A percentile compares a stretch with the other conserved stretches of the same genome.
Conservation (phyloP, 192 early-diverging fungal genomes). For the Gryganskiella cystojenkinii region DNA sequence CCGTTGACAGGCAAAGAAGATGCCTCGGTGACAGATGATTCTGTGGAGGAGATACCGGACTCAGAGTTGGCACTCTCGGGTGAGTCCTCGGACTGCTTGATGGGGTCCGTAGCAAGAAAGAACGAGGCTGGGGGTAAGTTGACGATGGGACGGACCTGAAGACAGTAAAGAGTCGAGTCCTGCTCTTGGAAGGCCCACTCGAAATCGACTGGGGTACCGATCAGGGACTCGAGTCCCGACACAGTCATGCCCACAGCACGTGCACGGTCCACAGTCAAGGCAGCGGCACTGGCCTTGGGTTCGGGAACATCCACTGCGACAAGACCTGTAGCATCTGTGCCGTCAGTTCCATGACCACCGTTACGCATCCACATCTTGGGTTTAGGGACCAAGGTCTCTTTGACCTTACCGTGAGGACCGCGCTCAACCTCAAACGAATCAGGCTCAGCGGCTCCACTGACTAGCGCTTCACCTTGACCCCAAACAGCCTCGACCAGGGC, state of each 20-base stretch:
- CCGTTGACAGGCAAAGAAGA: background rate
- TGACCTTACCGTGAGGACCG: constrained; percentile 39
- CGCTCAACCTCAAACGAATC: constrained; percentile 58
- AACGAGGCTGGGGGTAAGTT: constrained; percentile 43
- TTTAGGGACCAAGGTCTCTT: constrained; percentile 46
- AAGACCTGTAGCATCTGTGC: constrained; percentile 31
- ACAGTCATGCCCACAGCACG: constrained; percentile 36
- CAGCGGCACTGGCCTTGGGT: constrained; percentile 33
- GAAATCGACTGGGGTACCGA: constrained; percentile 47
- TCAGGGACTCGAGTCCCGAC: constrained; percentile 29
- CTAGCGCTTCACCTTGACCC: constrained; percentile 62
- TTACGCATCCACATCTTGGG: constrained; percentile 52
- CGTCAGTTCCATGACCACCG: constrained; percentile 8
- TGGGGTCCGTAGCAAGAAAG: constrained; percentile 35
- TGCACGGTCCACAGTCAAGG: constrained; percentile 35
- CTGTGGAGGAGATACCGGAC: background rate
- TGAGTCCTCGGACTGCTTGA: constrained; percentile 13
- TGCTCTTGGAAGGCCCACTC: constrained; percentile 50
- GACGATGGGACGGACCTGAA: constrained; percentile 49
- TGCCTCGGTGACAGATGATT: too few relatives aligned
- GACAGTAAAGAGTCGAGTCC: constrained; percentile 37
- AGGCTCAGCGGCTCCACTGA: constrained; percentile 61
- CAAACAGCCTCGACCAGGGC: constrained; percentile 55
- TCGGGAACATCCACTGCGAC: constrained; percentile 42
- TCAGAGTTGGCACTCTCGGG: constrained; percentile 11